These are phyloP conservation scores for Dissophora ornata DNA, from an alignment of 192 early-diverging fungal species.

Conservation along the genomic window DNA sequence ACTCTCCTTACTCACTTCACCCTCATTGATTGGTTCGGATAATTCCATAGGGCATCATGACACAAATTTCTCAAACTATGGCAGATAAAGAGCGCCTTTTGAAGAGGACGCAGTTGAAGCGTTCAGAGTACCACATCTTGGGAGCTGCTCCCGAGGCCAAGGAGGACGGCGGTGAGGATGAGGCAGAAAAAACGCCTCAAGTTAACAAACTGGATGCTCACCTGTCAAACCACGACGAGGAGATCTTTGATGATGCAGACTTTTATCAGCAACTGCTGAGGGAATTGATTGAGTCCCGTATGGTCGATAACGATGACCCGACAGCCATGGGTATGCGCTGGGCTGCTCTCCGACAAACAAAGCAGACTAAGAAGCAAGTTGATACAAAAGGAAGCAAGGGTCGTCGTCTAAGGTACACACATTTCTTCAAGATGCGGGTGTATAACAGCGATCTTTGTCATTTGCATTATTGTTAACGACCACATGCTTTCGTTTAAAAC, in stretches of 20 bases:
- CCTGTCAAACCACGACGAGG: conserved; percentile 78
- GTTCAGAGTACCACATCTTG: conserved; percentile 74
- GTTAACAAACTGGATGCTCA: conserved; percentile 63
- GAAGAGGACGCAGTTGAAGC: conserved; percentile 88
- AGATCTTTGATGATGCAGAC: conserved; percentile 97
- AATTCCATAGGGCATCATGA: conserved; percentile 64
- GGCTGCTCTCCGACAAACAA: conserved; percentile 82
- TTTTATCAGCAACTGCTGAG: conserved; percentile 95
- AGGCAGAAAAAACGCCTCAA: conserved; percentile 44
- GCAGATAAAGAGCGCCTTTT: conserved; percentile 79
- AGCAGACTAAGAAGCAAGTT: conserved; percentile 79
- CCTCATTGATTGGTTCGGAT: too few relatives aligned
- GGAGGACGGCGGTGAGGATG: conserved; percentile 51
- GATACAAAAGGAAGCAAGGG: conserved; percentile 94
- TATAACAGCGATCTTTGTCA: background rate
- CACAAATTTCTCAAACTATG: conserved; percentile 80
- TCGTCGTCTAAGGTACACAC: conserved; percentile 76
- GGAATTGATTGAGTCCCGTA: conserved; percentile 94
- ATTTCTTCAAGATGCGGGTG: background rate
- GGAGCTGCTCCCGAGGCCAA: conserved; percentile 59
- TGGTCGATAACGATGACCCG: conserved; percentile 92
- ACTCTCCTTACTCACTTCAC: too few relatives aligned
- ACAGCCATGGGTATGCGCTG: conserved; percentile 84
- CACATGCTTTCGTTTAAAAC: too few relatives aligned
- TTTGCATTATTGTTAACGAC: background rate